Conservation (phyloP, 1,139 yeast species). For the Yamadazyma taylorii region DNA sequence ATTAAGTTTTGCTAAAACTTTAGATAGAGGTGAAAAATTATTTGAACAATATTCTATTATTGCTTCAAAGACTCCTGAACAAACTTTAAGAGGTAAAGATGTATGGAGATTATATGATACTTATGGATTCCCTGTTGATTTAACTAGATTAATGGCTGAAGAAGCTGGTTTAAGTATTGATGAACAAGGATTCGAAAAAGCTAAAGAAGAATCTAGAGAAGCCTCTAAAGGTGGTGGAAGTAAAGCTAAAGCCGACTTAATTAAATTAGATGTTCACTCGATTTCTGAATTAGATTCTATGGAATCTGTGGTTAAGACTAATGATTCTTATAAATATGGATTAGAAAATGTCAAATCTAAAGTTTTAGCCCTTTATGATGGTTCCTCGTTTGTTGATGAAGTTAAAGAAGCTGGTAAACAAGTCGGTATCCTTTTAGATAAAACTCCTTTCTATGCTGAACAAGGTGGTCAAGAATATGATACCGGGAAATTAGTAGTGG, state of each 20-base stretch:
- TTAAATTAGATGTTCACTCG: conserved; percentile 90
- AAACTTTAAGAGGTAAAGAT: conserved; percentile 84
- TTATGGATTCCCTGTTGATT: conserved; percentile 99
- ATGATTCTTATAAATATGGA: conserved; percentile 76
- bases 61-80: conserved; percentile 74
- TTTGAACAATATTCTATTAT: conserved; percentile 89
- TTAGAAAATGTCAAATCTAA: conserved; percentile 60
- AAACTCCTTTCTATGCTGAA: conserved; percentile 95
- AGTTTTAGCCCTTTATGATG: conserved; percentile 72
- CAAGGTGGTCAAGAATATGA: conserved; percentile 99
- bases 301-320: conserved; percentile 71
- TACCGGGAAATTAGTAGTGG: conserved; percentile 88
- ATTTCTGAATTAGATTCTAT: conserved; percentile 63
- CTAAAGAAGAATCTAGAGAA: conserved; percentile 84
- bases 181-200: conserved; percentile 86
- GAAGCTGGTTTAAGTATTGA: conserved; percentile 95
- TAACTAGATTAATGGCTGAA: conserved; percentile 97
- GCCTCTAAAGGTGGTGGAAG: conserved; percentile 87
- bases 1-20: conserved; percentile 87
- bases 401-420: conserved; percentile 51
- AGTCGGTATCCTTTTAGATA: conserved; percentile 79
- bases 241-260: conserved; percentile 56
- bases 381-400: conserved; percentile 55
- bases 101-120: conserved; percentile 99
- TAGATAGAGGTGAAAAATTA: conserved; percentile 96